A percentile compares a stretch with the other conserved stretches of the same genome.
These are phyloP conservation scores for Polyporus arcularius DNA, from an alignment of 768 basidiomycete species.

Conservation along the genomic window DNA sequence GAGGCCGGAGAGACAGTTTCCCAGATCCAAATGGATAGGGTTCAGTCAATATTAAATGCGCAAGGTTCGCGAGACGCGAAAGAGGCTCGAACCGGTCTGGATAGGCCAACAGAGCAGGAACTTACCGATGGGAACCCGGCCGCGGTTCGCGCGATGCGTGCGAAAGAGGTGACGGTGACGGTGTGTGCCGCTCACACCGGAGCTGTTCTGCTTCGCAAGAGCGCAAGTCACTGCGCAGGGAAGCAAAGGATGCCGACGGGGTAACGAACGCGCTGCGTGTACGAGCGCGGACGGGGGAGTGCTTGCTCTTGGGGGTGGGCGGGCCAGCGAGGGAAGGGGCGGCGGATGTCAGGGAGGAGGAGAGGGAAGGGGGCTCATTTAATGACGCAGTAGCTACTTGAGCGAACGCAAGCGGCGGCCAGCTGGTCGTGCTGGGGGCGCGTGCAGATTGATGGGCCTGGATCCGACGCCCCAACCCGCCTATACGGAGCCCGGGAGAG, in stretches of 20 bases:
- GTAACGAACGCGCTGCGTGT: conserved; percentile 15
- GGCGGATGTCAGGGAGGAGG: conserved; percentile 24
- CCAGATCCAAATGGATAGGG: conserved; percentile 16
- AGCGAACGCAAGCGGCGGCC: conserved; percentile 18
- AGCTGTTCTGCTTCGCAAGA: conserved; percentile 6
- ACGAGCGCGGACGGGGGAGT: conserved; percentile 6
- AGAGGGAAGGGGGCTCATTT: conserved; percentile 23
- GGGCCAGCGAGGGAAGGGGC: conserved; percentile 17
- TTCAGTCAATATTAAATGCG: conserved; percentile 9
- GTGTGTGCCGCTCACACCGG: conserved; percentile 21
- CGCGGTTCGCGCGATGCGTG: conserved; percentile 17
- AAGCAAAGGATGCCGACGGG: conserved; percentile 18
- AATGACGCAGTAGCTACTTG: conserved; percentile 22
- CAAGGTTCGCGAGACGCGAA: conserved; percentile 16
- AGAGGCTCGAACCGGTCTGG: conserved; percentile 21
- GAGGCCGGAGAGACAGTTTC: conserved; percentile 11
- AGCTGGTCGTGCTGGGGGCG: conserved; percentile 21
- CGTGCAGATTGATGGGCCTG: conserved; percentile 30
- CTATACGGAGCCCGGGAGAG: conserved; percentile 15
- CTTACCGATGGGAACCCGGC: conserved; percentile 22
- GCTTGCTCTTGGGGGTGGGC: conserved; percentile 21
- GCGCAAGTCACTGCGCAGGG: conserved; percentile 18
- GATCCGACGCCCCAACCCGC: conserved; percentile 19
- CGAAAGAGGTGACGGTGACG: conserved; percentile 24
- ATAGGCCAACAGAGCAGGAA: conserved; percentile 6